Conservation (phyloP, 2,329 filamentous ascomycete genomes). For the Akanthomyces dipterigenus region DNA sequence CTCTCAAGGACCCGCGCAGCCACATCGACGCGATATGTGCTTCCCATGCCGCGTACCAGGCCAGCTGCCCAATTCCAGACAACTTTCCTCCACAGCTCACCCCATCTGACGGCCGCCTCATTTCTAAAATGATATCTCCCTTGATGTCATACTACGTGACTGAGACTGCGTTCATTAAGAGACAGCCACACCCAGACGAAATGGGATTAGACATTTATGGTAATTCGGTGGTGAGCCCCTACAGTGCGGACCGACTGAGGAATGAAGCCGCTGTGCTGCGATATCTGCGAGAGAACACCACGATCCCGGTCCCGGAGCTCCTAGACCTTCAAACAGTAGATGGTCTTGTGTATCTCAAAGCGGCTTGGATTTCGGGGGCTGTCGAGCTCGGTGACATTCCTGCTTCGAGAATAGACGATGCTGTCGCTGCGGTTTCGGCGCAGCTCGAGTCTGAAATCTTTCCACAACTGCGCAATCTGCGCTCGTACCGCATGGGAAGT, state of each 20-base stretch:
- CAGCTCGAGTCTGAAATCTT: neutral
- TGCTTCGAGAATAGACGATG: neutral
- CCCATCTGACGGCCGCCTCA: neutral
- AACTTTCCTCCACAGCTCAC: neutral
- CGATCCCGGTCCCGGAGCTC: neutral
- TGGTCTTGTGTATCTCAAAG: neutral
- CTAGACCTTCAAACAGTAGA: neutral
- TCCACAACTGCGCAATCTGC: neutral
- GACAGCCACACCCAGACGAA: neutral
- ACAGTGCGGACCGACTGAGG: neutral
- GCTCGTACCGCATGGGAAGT: neutral
- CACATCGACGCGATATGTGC: neutral
- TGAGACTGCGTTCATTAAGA: neutral
- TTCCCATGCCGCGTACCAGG: neutral
- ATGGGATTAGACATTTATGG: neutral
- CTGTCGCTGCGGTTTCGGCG: neutral
- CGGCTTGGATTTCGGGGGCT: neutral
- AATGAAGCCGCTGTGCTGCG: neutral
- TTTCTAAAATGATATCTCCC: neutral
- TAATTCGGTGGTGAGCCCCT: neutral
- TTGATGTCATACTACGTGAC: neutral
- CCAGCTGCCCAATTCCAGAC: neutral
- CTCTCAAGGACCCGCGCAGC: no score
- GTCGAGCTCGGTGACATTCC: neutral
- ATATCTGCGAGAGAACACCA: neutral